Evolutionary conservation across 768 basidiomycete genomes (phyloP).

Genomic region (Phanerodontia chrysosporium): DNA sequence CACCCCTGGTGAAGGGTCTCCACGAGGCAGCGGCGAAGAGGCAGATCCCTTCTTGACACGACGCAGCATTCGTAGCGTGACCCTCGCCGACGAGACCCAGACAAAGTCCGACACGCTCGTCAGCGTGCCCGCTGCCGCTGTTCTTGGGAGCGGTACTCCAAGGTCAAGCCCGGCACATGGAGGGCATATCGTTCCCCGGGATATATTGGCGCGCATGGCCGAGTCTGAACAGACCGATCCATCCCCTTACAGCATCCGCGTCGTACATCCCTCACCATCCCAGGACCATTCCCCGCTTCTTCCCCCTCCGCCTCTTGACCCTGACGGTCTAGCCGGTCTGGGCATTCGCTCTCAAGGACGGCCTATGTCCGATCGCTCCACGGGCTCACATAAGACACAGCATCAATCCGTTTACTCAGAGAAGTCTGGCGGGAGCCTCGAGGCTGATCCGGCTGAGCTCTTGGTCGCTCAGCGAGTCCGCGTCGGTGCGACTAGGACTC

Average conservation of each 20-base stretch:
- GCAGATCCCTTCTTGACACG: constrained; percentile 49
- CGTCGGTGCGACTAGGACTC: constrained; percentile 25
- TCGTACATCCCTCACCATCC: constrained; percentile 20
- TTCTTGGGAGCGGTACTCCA: constrained; percentile 15
- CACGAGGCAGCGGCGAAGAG: constrained; percentile 68
- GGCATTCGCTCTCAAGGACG: constrained; percentile 7
- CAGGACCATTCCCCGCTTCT: constrained; percentile 31
- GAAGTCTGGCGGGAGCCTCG: constrained; percentile 20
- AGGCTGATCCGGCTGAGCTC: constrained; percentile 38
- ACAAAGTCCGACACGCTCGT: constrained; percentile 27
- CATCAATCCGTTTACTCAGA: constrained; percentile 31
- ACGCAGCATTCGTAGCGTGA: constrained; percentile 18
- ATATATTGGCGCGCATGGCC: constrained; percentile 30
- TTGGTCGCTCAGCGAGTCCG: constrained; percentile 46
- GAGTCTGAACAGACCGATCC: constrained; percentile 25
- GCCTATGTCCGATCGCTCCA: constrained; percentile 7
- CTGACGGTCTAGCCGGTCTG: constrained; percentile 25
- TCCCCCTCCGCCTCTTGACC: constrained; percentile 36
- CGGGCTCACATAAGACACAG: constrained; percentile 26
- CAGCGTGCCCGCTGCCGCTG: constrained; percentile 22
- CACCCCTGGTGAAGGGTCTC: constrained; percentile 57
- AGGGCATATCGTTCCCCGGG: constrained; percentile 34
- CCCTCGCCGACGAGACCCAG: constrained; percentile 17
- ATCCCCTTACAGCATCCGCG: constrained; percentile 24
- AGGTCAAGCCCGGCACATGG: constrained; percentile 29